Evolutionary conservation across 371 early-diverging fungal genomes (phyloP), one percentile per base, ranked within the genome.

Genomic region (Choanephora cucurbitarum): DNA sequence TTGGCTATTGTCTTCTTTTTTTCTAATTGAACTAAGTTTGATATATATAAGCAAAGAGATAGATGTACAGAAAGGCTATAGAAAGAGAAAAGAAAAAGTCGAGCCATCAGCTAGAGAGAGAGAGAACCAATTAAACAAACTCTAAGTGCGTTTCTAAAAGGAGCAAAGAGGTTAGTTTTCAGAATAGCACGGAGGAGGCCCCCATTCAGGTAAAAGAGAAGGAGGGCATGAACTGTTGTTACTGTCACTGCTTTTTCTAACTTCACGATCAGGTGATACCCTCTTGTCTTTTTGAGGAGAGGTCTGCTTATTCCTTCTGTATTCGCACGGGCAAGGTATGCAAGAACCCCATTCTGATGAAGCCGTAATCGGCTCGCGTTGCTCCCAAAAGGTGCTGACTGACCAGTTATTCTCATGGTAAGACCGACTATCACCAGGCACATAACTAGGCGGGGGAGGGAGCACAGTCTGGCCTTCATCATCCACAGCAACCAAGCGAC

Each of bases 391-490:
- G 6, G 66, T 52, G 28, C 60, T 44, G 21, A 34, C 15, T 17
- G 56, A 18, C 42, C 24, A 60, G 51, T 22, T 46, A n/a, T 54
- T 52, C 21, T 21, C 46, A 23, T 52, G 48, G 19, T 50, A 43
- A 3, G 34, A 47, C 18, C 32, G 55, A 51, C 74, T 70, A 57
- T 74, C 90, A 49, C 70, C 88, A 18, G 83, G 84, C 14, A 91
- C 86, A 84, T 72, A 79, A n/a, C 76, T 83, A 18, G 90, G 86
- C 11, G 91, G 92, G 57, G 96, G 98, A n/a, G 88, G 91, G 39
- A 88, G 87, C 43, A 84, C 88, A 2, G 93, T 97, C 61, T 80
- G 89, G 44, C 82, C 89, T 44, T 70, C 69, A 39, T 75, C 73
- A 57, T 70, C 79, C 0, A 68, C 66, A 15, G 67, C 64, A 0